phyloP scores from a whole-genome alignment of 306 rosid species.

The Corylus avellana region DNA sequence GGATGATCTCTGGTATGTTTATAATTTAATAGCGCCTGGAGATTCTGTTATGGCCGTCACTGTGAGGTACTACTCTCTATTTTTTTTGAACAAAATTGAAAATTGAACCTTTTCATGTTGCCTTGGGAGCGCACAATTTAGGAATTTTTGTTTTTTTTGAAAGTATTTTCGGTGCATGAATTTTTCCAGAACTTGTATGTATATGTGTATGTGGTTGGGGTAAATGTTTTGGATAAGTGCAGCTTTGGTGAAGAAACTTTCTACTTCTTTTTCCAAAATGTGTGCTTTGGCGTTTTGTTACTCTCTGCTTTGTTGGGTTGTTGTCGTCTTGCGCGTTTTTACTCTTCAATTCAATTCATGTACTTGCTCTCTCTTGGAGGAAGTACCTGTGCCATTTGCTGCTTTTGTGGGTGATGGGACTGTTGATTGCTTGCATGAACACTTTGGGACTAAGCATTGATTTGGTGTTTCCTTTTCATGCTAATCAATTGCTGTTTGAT shows the following conservation, averaged over 20 bases:
- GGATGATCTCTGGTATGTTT: conserved; percentile 90
- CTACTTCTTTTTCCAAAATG: not conserved
- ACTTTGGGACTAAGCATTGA: not conserved
- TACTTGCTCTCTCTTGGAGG: not conserved
- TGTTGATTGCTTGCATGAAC: not conserved
- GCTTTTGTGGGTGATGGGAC: not conserved
- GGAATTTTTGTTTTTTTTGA: not conserved
- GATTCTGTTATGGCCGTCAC: conserved; percentile 85
- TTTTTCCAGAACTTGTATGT: not conserved
- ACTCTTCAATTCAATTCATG: not conserved
- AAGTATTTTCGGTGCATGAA: not conserved
- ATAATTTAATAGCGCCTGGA: conserved; percentile 84
- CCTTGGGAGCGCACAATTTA: not conserved
- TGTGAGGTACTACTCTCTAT: conserved; percentile 54
- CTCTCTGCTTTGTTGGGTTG: not conserved
- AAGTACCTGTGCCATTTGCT: not conserved
- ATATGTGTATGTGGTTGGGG: not conserved
- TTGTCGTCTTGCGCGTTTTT: not conserved
- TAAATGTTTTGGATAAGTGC: not conserved
- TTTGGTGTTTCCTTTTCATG: conserved; percentile 4
- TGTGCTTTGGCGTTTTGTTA: not conserved
- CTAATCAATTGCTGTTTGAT: not conserved
- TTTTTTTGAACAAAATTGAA: not conserved
- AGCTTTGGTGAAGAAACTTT: not conserved
- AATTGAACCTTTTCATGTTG: not conserved